Base-by-base conservation (phyloP, 2,329 filamentous ascomycete species). In the Helicocarpus griseus region DNA sequence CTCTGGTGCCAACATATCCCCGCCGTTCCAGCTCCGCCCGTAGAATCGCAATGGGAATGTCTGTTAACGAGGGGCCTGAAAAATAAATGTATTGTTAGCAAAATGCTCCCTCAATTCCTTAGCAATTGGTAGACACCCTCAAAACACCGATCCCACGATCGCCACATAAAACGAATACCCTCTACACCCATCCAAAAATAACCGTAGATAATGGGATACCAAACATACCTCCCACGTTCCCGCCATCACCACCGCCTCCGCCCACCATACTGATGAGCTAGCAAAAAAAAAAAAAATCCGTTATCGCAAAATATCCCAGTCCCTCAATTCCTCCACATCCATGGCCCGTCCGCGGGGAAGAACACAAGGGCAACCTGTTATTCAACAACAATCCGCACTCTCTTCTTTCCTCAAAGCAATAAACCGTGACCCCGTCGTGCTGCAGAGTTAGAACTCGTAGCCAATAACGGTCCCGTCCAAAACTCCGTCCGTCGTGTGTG, bases 11-110 rank as follows among this genome's bases (percentile, higher is more conserved):
- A 36, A 36, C 31, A 29, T 44, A 44, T 38, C 26, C 46, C 29
- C 56, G 53, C 35, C 56, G 51, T 31, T 55, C 54, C 39, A 69
- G 60, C 48, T 70, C 68, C 26, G 63, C 63, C 53, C 54, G 61
- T 41, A 71, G 53, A 41, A 66, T 49, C 43, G 63, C 55, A 51
- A 68, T 59, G 29, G 68, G 64, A 26, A 71, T 58, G 41, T 63
- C 56, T 36, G 60, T 59, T 14, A 69, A 60, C 39, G 58, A 36
- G 21, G 29, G 29, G 13, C 31, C 31, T 33, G 19, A 11, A 31
- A 14, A n/a, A 35, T 33, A 7, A 22, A 11, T 7, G 14, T 11
- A 11, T 13, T 17, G 19, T 47, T n/a, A 24, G 19, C 38, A 24
- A 22, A 13, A 24, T 14, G 2, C 19, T 22, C 28, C 29, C 43